Evolutionary conservation across 805 yeast species (phyloP).

Genomic region (Saccharomyces jurei): DNA sequence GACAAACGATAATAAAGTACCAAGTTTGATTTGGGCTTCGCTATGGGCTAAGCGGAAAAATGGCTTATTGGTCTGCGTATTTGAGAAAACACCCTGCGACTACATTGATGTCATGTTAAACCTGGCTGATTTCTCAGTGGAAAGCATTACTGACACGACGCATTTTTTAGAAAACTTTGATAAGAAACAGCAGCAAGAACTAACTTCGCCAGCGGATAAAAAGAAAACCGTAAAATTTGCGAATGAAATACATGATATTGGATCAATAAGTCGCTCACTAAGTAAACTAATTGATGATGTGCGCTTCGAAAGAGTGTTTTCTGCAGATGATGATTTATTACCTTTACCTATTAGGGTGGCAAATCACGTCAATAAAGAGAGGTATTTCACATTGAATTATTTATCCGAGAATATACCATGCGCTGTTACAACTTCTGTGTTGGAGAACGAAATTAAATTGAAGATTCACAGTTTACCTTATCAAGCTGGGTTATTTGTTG

Average conservation of each 20-base stretch:
- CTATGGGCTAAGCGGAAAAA: constrained; percentile 78
- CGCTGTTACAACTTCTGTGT: constrained; percentile 58
- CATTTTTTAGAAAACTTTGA: constrained; percentile 8
- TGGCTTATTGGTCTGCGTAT: constrained; percentile 64
- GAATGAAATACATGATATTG: constrained; percentile 12
- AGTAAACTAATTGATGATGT: constrained; percentile 20
- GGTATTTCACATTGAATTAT: constrained; percentile 57
- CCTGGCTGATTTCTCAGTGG: constrained; percentile 15
- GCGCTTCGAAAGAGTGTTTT: constrained; percentile 11
- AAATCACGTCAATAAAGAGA: constrained; percentile 41
- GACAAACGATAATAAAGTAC: constrained; percentile 7
- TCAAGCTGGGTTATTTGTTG: constrained; percentile 76
- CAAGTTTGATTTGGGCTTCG: constrained; percentile 65
- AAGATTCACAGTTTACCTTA: constrained; percentile 74
- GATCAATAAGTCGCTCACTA: constrained; percentile 14
- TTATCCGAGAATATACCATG: constrained; percentile 52
- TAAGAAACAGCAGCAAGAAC: neutral
- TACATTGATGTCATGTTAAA: constrained; percentile 46
- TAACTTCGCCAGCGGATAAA: neutral
- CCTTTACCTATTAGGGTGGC: constrained; percentile 32
- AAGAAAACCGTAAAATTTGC: constrained; percentile 17
- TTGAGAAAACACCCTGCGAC: constrained; percentile 71
- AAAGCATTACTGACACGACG: constrained; percentile 15
- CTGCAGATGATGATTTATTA: constrained; percentile 18
- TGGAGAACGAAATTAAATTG: constrained; percentile 43